phyloP scores from a whole-genome alignment of 495 filamentous ascomycete species.

The Neurospora tetrasperma region DNA sequence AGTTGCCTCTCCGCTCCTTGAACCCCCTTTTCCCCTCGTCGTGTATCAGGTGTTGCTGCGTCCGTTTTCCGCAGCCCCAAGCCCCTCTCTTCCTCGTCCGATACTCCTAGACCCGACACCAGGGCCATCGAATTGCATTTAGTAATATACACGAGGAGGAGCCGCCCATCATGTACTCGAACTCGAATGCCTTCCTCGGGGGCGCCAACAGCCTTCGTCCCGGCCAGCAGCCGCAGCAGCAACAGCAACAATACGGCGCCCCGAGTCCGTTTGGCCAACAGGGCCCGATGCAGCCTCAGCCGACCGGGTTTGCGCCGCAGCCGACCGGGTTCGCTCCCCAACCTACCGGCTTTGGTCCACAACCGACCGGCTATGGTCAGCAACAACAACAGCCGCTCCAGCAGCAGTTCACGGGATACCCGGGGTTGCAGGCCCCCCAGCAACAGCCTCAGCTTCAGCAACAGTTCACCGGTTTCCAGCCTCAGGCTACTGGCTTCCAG shows the following conservation, averaged over 20 bases:
- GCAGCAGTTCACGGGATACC: conserved; percentile 51
- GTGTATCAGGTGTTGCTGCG: not conserved
- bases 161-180: conserved; percentile 63
- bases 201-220: conserved; percentile 65
- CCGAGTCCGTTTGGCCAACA: conserved; percentile 36
- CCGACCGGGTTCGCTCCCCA: conserved; percentile 51
- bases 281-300: conserved; percentile 37
- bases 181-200: conserved; percentile 74
- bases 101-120: not conserved
- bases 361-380: conserved; percentile 43
- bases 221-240: conserved; percentile 35
- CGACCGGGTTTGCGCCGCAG: conserved; percentile 36
- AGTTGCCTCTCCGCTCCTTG: not conserved
- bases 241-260: conserved; percentile 41
- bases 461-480: conserved; percentile 45
- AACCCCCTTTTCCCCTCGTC: not conserved
- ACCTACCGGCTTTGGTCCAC: conserved; percentile 46
- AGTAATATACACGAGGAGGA: not conserved
- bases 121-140: not conserved
- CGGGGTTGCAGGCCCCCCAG: conserved; percentile 39
- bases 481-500: conserved; percentile 31
- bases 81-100: not conserved
- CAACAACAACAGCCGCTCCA: conserved; percentile 40
- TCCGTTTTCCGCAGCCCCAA: not conserved
- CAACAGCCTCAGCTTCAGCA: conserved; percentile 43